Evolutionary conservation across 2,329 filamentous ascomycete genomes (phyloP).

Genomic region (Diaporthe sp.): DNA sequence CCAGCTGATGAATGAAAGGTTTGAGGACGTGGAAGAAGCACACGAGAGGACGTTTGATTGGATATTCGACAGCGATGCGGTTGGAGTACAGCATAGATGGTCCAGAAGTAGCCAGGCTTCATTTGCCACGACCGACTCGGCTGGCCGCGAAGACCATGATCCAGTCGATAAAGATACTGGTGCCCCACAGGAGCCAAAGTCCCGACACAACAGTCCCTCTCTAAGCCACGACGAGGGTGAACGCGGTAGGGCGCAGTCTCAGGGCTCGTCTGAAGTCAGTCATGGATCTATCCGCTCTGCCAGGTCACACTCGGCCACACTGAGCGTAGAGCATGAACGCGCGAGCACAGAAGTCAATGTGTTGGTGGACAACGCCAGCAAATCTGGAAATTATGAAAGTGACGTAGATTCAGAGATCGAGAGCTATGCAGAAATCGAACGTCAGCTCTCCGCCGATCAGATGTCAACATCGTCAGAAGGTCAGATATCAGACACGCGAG

Average conservation of each 20-base stretch:
- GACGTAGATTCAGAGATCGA: neutral
- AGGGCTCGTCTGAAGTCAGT: neutral
- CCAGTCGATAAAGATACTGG: neutral
- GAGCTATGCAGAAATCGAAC: neutral
- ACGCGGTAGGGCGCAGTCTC: neutral
- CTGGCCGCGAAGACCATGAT: neutral
- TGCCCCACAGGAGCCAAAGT: neutral
- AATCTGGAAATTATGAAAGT: neutral
- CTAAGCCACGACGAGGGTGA: neutral
- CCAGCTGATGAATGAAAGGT: neutral
- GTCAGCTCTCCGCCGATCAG: neutral
- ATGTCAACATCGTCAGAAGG: neutral
- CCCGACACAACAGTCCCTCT: neutral
- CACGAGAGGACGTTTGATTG: neutral
- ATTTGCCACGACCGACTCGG: neutral
- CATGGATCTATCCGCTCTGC: neutral
- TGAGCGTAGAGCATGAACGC: neutral
- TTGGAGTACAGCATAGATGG: neutral
- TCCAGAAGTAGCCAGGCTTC: neutral
- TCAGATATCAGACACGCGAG: neutral
- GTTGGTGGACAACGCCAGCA: neutral
- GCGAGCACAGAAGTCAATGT: neutral
- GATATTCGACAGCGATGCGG: neutral
- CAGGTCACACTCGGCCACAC: neutral
- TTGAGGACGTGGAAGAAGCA: slow-evolving; percentile 1